Evolutionary conservation across 805 yeast genomes (phyloP), one percentile per base, ranked within the genome.

Genomic region (Zygosaccharomyces pseudorouxii): DNA sequence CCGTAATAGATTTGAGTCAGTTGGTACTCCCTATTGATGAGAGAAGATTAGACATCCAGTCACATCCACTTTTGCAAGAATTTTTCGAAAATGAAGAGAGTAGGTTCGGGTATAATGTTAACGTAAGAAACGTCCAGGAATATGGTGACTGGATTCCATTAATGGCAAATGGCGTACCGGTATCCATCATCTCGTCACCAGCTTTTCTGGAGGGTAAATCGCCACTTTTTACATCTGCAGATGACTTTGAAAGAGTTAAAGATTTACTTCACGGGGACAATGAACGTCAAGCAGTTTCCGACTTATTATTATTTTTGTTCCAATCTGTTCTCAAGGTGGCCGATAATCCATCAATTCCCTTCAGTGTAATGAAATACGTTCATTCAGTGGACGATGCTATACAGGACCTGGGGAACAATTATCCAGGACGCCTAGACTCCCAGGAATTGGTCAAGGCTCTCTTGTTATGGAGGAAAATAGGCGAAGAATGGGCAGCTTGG

Each of bases 291-390:
- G 72, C 76, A 44, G 89, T 84, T 58, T 60, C 69, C 7, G 76
- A 79, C 14, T 58, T 89, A 51, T 77, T 81, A 3, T 77, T 81
- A 47, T 60, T 85, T 19, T 58, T 84, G 1, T 72, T 86, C 3
- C 70, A 75, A 40, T 53, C 82, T 3, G 67, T 77, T 0, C 59
- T 89, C n/a, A 74, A 77, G 41, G 59, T 85, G n/a, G 77, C 82
- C 0, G 96, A 89, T 56, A 77, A 75, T 36, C 95, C 97, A 1
- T 64, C 88, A 36, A 71, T 90, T 14, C 96, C 96, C 2, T 84
- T 76, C 55, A 78, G 82, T 60, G 64, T 86, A 30, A 64, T 62
- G 3, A 69, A 70, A 5, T 73, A 79, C 50, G 77, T 78, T 5
- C 61, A 68, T 1, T 68, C 67, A 7, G 54, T 86, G 50, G 70